Percentiles rank a stretch among this genome's conserved stretches.
These are phyloP conservation scores for Coniosporium tulheliwenetii DNA, from an alignment of 2,329 filamentous ascomycete species.

Conservation along the genomic window DNA sequence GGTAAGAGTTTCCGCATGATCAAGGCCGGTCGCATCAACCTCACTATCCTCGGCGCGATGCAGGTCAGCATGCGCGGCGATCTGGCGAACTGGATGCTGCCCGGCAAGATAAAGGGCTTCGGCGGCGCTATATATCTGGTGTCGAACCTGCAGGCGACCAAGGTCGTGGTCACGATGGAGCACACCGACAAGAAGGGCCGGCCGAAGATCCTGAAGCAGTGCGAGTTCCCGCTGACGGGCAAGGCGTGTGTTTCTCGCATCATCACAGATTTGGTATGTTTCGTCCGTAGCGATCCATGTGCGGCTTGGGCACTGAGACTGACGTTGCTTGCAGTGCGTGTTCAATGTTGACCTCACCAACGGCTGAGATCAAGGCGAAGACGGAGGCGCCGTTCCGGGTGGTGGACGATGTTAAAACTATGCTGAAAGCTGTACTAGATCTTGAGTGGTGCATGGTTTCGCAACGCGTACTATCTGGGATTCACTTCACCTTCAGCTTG, in stretches of 20 bases:
- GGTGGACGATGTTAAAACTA: conserved; percentile 65
- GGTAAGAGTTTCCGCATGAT: conserved; percentile 94
- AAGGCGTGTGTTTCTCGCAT: conserved; percentile 65
- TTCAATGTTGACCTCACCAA: conserved; percentile 64
- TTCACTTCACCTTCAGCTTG: background rate
- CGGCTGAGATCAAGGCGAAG: conserved; percentile 69
- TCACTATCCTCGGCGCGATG: conserved; percentile 84
- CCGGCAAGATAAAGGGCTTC: conserved; percentile 85
- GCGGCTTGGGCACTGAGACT: background rate
- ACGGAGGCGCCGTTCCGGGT: conserved; percentile 77
- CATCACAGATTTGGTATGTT: conserved; percentile 44
- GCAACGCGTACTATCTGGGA: background rate
- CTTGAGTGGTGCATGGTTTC: background rate
- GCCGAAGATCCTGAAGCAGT: conserved; percentile 82
- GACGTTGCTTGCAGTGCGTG: background rate
- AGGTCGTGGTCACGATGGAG: conserved; percentile 89
- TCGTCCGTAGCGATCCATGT: too few species aligned
- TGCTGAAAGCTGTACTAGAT: conserved; percentile 35
- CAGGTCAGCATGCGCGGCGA: conserved; percentile 67
- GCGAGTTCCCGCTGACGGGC: conserved; percentile 69
- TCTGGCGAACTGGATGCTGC: conserved; percentile 85
- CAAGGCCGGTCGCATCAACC: conserved; percentile 66
- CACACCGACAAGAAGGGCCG: conserved; percentile 88
- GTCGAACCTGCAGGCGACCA: conserved; percentile 65
- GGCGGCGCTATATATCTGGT: conserved; percentile 87